A percentile compares a stretch with the other conserved stretches of the same genome.
phyloP scores from a whole-genome alignment of 2,329 filamentous ascomycete species.

The Ophiocordyceps sinensis region DNA sequence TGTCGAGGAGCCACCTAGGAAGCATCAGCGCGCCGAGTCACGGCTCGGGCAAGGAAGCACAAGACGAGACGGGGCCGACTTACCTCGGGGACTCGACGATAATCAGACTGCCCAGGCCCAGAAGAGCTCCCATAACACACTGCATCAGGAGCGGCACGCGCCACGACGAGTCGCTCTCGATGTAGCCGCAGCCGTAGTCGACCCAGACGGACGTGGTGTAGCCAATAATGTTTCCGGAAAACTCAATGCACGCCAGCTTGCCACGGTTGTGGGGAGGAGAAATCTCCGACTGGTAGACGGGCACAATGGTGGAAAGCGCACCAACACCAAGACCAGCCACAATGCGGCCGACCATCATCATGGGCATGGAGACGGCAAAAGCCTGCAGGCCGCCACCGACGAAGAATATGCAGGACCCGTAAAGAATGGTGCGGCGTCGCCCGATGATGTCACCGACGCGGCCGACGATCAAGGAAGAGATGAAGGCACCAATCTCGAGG shows the following conservation, averaged over 20 bases:
- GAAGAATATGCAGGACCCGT: conserved; percentile 81
- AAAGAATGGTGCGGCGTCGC: conserved; percentile 77
- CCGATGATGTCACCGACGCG: conserved; percentile 86
- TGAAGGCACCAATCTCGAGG: conserved; percentile 82
- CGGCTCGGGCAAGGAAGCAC: not conserved
- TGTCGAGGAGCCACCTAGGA: conserved; percentile 82
- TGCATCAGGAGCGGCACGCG: conserved; percentile 82
- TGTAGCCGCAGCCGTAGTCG: conserved; percentile 91
- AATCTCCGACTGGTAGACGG: conserved; percentile 88
- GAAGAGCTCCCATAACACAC: conserved; percentile 79
- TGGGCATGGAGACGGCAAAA: conserved; percentile 65
- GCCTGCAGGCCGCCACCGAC: conserved; percentile 75
- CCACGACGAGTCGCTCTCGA: conserved; percentile 77
- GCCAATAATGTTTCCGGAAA: conserved; percentile 90
- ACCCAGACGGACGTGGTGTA: conserved; percentile 98
- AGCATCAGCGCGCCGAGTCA: conserved; percentile 11
- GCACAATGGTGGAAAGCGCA: conserved; percentile 80
- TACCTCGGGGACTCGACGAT: conserved; percentile 95
- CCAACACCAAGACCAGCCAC: conserved; percentile 78
- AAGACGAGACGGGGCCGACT: conserved; percentile 5
- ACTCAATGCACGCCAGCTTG: conserved; percentile 93
- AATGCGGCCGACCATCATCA: conserved; percentile 79
- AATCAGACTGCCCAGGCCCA: conserved; percentile 74
- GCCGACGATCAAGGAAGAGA: conserved; percentile 76
- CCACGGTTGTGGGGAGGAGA: conserved; percentile 93